Base-by-base conservation (phyloP, 148 eudicot species). In the Arctostaphylos glauca region DNA sequence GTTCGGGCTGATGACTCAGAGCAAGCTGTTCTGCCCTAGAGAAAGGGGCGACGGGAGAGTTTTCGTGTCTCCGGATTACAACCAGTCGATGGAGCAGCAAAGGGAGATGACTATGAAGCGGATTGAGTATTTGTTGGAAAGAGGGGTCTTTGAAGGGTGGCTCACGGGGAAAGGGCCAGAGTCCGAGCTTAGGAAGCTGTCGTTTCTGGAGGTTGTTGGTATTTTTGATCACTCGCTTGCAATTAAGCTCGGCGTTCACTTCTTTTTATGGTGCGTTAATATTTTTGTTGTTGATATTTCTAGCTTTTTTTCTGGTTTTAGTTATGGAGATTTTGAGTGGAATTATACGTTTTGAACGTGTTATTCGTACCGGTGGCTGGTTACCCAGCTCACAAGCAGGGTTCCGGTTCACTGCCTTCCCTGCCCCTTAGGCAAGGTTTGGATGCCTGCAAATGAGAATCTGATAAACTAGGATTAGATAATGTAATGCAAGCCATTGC, bases 51-150 rank as follows among this genome's bases (percentile, higher is more conserved):
- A 2, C 6, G 88, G 90, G 0, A 87, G 88, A 52, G 79, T 81
- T 0, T 96, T 90, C 68, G 90, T 93, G 2, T 66, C 53, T 43
- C 93, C 98, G 4, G 95, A 94, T 74, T 94, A 90, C 72, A 94
- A 94, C 50, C 93, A 91, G 55, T 83, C 94, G 9, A 94, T 91
- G 96, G 96, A 95, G 76, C 91, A 92, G 83, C 95, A 95, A 85
- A 85, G 98, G 71, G 98, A 90, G 86, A 85, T 91, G 80, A 94
- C 98, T 0, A 56, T 94, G 90, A 89, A 62, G 78, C 68, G 98
- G 60, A 87, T 95, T 43, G 86, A 79, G 88, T 92, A 90, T 53
- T 64, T 95, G 83, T 21, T 79, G 25, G 90, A 89, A 8, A 79
- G 80, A 3, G 98, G 98, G 0, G 94, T 94, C 10, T 95, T 91